Conservation (phyloP, 768 basidiomycete genomes). For the Macrolepiota dolichaula region DNA sequence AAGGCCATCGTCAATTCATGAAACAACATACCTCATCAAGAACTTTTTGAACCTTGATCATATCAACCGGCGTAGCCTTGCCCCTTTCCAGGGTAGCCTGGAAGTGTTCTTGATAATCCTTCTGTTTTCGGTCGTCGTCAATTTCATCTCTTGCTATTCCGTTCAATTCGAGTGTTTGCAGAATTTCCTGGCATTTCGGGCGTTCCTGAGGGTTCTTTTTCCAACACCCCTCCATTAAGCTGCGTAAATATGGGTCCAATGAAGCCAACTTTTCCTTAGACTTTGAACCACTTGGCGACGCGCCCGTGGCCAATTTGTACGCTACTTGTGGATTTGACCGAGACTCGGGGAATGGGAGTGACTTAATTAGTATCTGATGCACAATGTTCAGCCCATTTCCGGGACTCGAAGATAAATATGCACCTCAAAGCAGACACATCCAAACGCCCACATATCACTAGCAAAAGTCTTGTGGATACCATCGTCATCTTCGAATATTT, state of each 20-base stretch:
- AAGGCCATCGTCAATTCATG: not conserved
- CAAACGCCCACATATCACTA: slow-evolving; percentile 17
- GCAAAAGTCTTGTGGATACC: not conserved
- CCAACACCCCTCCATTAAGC: not conserved
- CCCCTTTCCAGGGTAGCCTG: not conserved
- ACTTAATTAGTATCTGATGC: not conserved
- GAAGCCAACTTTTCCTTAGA: not conserved
- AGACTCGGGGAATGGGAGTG: not conserved
- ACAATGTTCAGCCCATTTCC: not conserved
- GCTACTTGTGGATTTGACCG: not conserved
- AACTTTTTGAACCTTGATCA: not conserved
- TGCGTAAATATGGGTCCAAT: not conserved
- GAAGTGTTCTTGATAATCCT: not conserved
- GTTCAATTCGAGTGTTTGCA: not conserved
- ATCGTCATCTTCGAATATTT: slow-evolving; percentile 5
- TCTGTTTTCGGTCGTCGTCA: not conserved
- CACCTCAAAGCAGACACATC: slow-evolving; percentile 16
- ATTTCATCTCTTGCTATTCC: not conserved
- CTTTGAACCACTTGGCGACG: not conserved
- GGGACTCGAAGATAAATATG: not conserved
- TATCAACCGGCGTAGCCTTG: not conserved
- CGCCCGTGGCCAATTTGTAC: not conserved
- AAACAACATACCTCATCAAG: not conserved
- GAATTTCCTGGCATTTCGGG: not conserved
- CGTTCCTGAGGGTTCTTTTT: not conserved